Evolutionary conservation across 768 basidiomycete species (phyloP).

Genomic region (Hysterangium stoloniferum): DNA sequence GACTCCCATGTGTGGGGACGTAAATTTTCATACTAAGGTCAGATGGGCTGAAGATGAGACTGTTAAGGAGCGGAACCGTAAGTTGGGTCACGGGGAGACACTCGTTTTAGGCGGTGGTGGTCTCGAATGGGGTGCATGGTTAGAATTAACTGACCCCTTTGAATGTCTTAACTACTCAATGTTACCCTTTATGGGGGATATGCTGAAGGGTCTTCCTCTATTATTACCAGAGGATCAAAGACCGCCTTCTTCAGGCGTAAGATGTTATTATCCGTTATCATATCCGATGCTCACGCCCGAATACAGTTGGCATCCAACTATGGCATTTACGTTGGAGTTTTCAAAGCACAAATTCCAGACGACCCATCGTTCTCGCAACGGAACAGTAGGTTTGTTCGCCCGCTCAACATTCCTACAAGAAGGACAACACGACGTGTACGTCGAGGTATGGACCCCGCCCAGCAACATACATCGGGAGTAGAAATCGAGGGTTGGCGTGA

Average conservation of each 20-base stretch:
- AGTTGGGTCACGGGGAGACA: constrained; percentile 29
- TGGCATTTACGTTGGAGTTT: constrained; percentile 49
- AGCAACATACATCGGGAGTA: constrained; percentile 39
- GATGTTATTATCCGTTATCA: too few relatives aligned
- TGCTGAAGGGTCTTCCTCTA: constrained; percentile 37
- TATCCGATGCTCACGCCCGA: too few relatives aligned
- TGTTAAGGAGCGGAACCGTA: constrained; percentile 32
- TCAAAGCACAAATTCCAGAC: too few relatives aligned
- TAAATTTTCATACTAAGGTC: constrained; percentile 31
- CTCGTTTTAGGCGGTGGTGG: constrained; percentile 45
- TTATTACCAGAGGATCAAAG: constrained; percentile 40
- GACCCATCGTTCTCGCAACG: too few relatives aligned
- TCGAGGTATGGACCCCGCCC: constrained; percentile 64
- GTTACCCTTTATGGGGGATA: constrained; percentile 51
- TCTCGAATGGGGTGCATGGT: constrained; percentile 52
- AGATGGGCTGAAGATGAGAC: constrained; percentile 34
- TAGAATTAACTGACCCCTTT: constrained; percentile 33
- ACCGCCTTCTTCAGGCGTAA: not conserved
- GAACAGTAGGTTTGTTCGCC: constrained; percentile 53
- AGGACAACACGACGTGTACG: constrained; percentile 48
- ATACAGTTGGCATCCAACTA: constrained; percentile 55
- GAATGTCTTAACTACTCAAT: constrained; percentile 41
- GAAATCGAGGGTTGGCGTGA: constrained; percentile 47
- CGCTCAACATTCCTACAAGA: constrained; percentile 43
- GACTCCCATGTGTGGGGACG: constrained; percentile 21